Evolutionary conservation across 2,329 filamentous ascomycete genomes (phyloP).

Genomic region (Xenoacremonium recifei): DNA sequence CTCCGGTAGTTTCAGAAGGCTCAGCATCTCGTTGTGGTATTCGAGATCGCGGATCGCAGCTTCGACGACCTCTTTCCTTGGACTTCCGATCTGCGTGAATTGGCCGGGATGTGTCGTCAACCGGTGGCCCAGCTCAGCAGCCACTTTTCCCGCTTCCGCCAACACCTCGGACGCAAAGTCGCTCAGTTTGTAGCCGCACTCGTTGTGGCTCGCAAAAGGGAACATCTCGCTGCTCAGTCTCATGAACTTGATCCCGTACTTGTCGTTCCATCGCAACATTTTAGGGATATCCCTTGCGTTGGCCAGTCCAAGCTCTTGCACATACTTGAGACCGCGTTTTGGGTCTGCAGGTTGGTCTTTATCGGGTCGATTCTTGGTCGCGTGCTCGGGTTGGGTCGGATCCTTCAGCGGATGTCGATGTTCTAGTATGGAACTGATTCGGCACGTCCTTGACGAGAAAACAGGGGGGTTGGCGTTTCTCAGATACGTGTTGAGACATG

Average conservation of each 20-base stretch:
- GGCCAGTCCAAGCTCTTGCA: constrained; percentile 74
- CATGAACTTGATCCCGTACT: constrained; percentile 89
- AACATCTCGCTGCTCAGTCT: constrained; percentile 95
- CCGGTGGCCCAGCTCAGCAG: constrained; percentile 76
- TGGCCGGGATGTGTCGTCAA: constrained; percentile 90
- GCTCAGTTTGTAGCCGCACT: constrained; percentile 81
- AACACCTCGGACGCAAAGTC: constrained; percentile 80
- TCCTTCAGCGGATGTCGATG: constrained; percentile 80
- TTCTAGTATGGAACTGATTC: constrained; percentile 86
- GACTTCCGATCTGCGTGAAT: constrained; percentile 89
- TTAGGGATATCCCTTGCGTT: constrained; percentile 83
- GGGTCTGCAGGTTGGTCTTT: constrained; percentile 65
- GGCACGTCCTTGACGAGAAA: constrained; percentile 88
- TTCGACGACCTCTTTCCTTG: constrained; percentile 71
- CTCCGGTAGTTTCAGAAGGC: constrained; percentile 70
- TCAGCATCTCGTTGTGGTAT: constrained; percentile 85
- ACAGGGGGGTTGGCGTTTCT: constrained; percentile 78
- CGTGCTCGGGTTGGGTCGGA: constrained; percentile 72
- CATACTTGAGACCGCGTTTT: constrained; percentile 66
- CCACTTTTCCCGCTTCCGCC: constrained; percentile 72
- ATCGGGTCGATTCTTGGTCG: constrained; percentile 84
- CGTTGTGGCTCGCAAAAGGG: constrained; percentile 85
- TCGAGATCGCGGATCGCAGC: constrained; percentile 78
- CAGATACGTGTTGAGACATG: constrained; percentile 90
- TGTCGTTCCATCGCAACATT: constrained; percentile 89